phyloP scores from a whole-genome alignment of 805 yeast species.

The Komagataella pseudopastoris region DNA sequence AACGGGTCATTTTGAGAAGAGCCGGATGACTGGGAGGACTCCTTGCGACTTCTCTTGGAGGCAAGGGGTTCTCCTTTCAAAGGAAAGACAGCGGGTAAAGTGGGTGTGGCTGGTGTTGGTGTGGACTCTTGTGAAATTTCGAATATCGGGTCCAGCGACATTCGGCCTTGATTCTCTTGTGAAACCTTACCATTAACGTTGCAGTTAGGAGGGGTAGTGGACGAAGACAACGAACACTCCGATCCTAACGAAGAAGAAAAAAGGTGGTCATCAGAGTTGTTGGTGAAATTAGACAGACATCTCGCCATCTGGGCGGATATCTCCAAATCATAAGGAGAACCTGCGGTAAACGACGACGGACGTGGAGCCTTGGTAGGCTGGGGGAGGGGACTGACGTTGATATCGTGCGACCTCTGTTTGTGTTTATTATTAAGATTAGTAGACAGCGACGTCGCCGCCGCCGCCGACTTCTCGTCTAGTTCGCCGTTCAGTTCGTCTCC shows the following conservation, averaged over 20 bases:
- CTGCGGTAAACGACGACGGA: slow-evolving; percentile 6
- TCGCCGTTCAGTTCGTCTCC: slow-evolving; percentile 3
- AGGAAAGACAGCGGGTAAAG: slow-evolving; percentile 1
- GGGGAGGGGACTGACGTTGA: slow-evolving; percentile 1
- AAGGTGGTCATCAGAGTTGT: neutral
- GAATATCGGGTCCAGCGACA: slow-evolving; percentile 12
- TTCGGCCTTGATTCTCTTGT: slow-evolving; percentile 12
- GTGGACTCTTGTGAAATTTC: slow-evolving; percentile 20
- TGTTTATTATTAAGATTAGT: slow-evolving; percentile 1
- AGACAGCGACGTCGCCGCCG: slow-evolving; percentile 1
- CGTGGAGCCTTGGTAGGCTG: slow-evolving; percentile 1
- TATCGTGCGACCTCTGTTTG: slow-evolving; percentile 1
- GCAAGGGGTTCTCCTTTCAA: slow-evolving; percentile 1
- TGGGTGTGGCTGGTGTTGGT: slow-evolving; percentile 9
- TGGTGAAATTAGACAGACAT: slow-evolving; percentile 11
- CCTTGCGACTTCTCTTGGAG: slow-evolving; percentile 1
- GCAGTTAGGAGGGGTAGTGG: neutral
- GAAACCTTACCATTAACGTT: neutral
- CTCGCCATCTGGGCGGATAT: slow-evolving; percentile 33
- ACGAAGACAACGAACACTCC: neutral
- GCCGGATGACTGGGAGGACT: neutral
- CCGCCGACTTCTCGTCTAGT: slow-evolving; percentile 4
- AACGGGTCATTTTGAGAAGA: neutral
- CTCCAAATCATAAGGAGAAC: slow-evolving; percentile 19
- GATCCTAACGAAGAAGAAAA: slow-evolving; percentile 21